Evolutionary conservation across 1,284 basidiomycete genomes (phyloP), one percentile per base, ranked within the genome.

Genomic region (Cryptococcus sp.): DNA sequence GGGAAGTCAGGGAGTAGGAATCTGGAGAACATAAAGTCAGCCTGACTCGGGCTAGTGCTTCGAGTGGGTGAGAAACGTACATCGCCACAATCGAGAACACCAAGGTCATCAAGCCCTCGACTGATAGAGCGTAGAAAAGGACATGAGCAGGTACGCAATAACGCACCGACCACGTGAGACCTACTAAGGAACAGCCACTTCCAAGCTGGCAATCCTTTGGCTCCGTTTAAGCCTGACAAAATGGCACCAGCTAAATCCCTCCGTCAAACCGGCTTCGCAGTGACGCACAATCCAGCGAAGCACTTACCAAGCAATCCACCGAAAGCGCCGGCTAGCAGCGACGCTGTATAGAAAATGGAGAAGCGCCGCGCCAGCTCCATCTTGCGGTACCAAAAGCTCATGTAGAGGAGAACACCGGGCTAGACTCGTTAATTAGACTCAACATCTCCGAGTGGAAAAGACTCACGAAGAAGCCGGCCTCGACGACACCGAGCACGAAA

Each of bases 1-100:
- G 75, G 75, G 46, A 65, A 75, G 62, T 76, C 74, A 20, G 74
- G 74, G 11, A 76, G 61, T 20, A 75, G 63, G 56, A 69, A 27
- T 22, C 54, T 47, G 47, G 53, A 41, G n/a, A 51, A 31, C 3
- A 53, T 47, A 13, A 54, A 40, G 47, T 42, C 65, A 70, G 46
- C 66, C 44, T 7, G 35, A 23, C 31, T 35, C 31, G 10, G 13
- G 31, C 31, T 5, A 10, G 31, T 35, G 10, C 5, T 35, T 10
- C 31, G 13, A 2, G 10, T 35, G 31, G 31, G 13, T 10, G 13
- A 35, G 13, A 35, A 10, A 13, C 31, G 31, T 35, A 35, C 31
- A 35, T 35, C 8, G 31, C 31, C 31, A 35, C 8, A 35, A 35
- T 35, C 31, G 31, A 35, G 31, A 8, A 35, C 8, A 35, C 31